These are phyloP conservation scores for Trichophyton simii DNA, from an alignment of 2,329 filamentous ascomycete genomes.

Conservation along the genomic window DNA sequence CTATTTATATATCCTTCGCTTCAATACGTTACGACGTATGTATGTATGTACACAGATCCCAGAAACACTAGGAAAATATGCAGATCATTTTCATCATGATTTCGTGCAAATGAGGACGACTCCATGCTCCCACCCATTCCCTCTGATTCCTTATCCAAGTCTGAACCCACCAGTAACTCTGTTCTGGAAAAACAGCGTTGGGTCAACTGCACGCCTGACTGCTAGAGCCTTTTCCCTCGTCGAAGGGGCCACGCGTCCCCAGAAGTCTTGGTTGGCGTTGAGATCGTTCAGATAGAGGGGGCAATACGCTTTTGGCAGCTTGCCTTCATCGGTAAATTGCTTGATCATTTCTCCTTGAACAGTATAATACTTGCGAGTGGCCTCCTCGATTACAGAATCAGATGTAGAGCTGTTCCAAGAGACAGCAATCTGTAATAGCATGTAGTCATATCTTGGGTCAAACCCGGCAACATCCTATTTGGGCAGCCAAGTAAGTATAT, in stretches of 20 bases:
- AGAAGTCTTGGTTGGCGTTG: conserved; percentile 35
- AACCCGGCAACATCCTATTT: conserved; percentile 27
- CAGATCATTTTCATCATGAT: not conserved
- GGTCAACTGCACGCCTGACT: conserved; percentile 28
- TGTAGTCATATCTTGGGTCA: conserved; percentile 29
- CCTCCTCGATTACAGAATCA: conserved; percentile 27
- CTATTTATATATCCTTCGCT: not conserved
- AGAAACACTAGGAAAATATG: not conserved
- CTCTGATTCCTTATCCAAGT: conserved; percentile 16
- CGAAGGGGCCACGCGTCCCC: conserved; percentile 25
- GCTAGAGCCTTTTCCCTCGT: conserved; percentile 20
- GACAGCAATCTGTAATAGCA: conserved; percentile 37
- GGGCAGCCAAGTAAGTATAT: conserved; percentile 2
- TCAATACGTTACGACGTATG: not conserved
- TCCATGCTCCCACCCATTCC: not conserved
- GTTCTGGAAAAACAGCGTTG: conserved; percentile 29
- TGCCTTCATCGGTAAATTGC: conserved; percentile 23
- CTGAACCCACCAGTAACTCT: conserved; percentile 31
- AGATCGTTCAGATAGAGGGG: conserved; percentile 39
- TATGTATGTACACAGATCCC: not conserved
- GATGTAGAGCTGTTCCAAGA: conserved; percentile 27
- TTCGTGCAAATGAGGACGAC: not conserved
- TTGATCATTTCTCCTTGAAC: conserved; percentile 26
- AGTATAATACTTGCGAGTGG: conserved; percentile 27
- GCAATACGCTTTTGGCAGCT: conserved; percentile 29